A percentile compares a stretch with the other conserved stretches of the same genome.
These are phyloP conservation scores for Rhazya stricta DNA, from an alignment of 257 asterid species.

Conservation along the genomic window DNA sequence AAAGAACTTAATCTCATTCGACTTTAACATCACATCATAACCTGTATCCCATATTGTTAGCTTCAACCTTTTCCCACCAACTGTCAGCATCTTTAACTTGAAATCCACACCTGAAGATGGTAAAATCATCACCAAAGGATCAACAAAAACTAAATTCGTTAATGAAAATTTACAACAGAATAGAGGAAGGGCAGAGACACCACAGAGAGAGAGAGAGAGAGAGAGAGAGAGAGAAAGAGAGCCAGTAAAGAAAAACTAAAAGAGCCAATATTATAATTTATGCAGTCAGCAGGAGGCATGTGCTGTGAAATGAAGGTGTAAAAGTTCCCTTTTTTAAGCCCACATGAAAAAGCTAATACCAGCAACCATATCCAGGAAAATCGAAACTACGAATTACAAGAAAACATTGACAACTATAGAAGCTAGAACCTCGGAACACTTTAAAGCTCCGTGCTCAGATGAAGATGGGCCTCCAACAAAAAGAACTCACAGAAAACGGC, in stretches of 20 bases:
- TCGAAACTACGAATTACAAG: too few relatives aligned
- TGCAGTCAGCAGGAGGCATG: not conserved
- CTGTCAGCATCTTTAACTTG: conserved; percentile 71
- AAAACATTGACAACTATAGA: not conserved
- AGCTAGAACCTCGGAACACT: not conserved
- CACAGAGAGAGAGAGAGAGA: too few relatives aligned
- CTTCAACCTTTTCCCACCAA: conserved; percentile 67
- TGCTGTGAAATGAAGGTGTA: not conserved
- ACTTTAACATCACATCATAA: conserved; percentile 6
- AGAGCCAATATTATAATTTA: not conserved
- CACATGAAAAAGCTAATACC: not conserved
- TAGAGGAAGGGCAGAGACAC: too few relatives aligned
- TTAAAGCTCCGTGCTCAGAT: not conserved
- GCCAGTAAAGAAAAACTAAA: too few relatives aligned
- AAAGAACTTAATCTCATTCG: not conserved
- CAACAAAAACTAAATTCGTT: conserved; percentile 8
- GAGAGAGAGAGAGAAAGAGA: too few relatives aligned
- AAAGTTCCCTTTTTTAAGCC: not conserved
- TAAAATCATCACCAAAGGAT: conserved; percentile 2
- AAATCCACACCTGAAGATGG: conserved; percentile 72
- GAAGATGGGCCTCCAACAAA: not conserved
- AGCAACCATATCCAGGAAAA: not conserved
- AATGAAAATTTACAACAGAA: too few relatives aligned
- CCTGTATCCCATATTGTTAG: conserved; percentile 97
- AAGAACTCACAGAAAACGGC: not conserved